Evolutionary conservation across 1,284 basidiomycete species (phyloP).

Genomic region (Vanrija sp.): DNA sequence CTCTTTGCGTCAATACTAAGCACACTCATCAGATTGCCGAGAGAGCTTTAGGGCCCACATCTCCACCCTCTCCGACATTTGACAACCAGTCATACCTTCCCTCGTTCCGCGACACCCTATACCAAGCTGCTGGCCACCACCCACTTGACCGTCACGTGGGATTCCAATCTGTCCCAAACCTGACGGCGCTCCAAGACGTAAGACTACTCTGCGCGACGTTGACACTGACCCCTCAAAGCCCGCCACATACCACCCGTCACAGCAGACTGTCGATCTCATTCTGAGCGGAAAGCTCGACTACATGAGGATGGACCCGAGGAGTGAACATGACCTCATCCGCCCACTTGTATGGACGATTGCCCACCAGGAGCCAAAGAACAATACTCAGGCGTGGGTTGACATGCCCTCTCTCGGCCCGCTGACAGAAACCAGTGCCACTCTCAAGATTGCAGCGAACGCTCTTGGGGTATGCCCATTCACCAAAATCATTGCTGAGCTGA

Average conservation of each 20-base stretch:
- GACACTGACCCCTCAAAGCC: not conserved
- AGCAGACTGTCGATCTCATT: constrained; percentile 14
- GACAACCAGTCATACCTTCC: not conserved
- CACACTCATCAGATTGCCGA: too few species aligned
- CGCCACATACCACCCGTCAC: constrained; percentile 5
- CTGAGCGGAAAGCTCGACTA: constrained; percentile 19
- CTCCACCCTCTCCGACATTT: not conserved
- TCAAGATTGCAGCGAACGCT: constrained; percentile 37
- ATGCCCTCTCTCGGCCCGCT: not conserved
- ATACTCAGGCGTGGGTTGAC: constrained; percentile 28
- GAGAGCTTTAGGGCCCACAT: too few species aligned
- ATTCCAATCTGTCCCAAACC: not conserved
- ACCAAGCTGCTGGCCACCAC: not conserved
- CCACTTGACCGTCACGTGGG: not conserved
- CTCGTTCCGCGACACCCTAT: not conserved
- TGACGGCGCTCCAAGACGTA: not conserved
- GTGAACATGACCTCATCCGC: constrained; percentile 21
- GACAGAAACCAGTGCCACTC: constrained; percentile 18
- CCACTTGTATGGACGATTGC: constrained; percentile 41
- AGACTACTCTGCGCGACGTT: not conserved
- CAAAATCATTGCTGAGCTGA: not conserved
- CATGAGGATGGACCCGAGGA: constrained; percentile 13
- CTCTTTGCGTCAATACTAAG: too few species aligned
- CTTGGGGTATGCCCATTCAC: constrained; percentile 18
- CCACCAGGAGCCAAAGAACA: constrained; percentile 31